These are phyloP conservation scores for Tetrastigma voinierianum DNA, from an alignment of 164 flowering plant species.

Conservation along the genomic window DNA sequence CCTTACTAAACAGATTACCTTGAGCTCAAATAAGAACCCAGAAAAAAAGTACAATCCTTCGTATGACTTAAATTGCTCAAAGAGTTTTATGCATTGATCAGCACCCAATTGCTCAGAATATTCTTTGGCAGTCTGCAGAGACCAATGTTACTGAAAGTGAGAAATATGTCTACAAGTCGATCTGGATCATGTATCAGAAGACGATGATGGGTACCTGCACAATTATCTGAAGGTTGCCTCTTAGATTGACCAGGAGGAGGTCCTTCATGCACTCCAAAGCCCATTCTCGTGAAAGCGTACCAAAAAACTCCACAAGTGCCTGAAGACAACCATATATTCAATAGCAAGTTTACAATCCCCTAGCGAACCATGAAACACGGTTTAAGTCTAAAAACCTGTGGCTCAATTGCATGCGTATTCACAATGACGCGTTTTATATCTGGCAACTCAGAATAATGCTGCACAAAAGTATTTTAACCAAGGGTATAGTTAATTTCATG, in stretches of 20 bases:
- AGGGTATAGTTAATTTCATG: background rate
- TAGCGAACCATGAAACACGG: background rate
- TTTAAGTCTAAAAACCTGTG: conserved; percentile 64
- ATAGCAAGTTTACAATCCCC: conserved; percentile 7
- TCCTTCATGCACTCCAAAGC: conserved; percentile 99
- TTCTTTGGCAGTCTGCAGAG: conserved; percentile 85
- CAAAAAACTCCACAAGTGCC: conserved; percentile 98
- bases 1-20: conserved; percentile 45
- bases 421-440: conserved; percentile 98
- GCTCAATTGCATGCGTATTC: conserved; percentile 99
- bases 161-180: background rate
- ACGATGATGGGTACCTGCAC: conserved; percentile 40
- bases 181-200: background rate
- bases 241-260: conserved; percentile 74
- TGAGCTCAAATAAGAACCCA: conserved; percentile 95
- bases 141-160: conserved; percentile 3
- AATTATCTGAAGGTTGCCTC: conserved; percentile 98
- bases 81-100: conserved; percentile 89
- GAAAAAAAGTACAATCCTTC: conserved; percentile 96
- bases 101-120: conserved; percentile 96
- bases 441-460: conserved; percentile 93
- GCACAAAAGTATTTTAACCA: conserved; percentile 29
- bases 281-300: conserved; percentile 97
- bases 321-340: conserved; percentile 34
- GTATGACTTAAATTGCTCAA: conserved; percentile 98